Evolutionary conservation across 352 stramenopile genomes (phyloP).

Genomic region (Phytophthora tentaculata): DNA sequence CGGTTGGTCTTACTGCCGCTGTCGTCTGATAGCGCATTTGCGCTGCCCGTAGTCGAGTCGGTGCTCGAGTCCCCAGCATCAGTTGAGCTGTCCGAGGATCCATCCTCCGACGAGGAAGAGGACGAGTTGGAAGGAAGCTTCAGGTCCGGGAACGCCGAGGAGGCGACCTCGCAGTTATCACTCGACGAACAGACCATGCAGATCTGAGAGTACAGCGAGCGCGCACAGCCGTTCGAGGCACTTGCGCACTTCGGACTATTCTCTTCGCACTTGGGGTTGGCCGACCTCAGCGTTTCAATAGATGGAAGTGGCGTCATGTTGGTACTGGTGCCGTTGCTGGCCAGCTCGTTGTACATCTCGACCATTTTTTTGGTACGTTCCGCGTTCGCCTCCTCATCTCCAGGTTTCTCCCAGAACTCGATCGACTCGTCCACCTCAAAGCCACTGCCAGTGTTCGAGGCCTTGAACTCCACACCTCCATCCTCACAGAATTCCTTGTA

Average conservation of each 20-base stretch:
- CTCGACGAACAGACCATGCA: conserved; percentile 54
- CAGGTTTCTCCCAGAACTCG: conserved; percentile 68
- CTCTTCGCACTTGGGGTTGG: conserved; percentile 75
- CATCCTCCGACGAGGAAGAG: conserved; percentile 14
- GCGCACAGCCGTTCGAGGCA: conserved; percentile 53
- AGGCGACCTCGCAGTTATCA: conserved; percentile 43
- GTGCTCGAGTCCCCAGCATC: conserved; percentile 12
- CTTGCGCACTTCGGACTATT: conserved; percentile 62
- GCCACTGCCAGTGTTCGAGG: conserved; percentile 31
- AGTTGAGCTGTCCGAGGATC: conserved; percentile 6
- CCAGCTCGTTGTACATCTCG: conserved; percentile 55
- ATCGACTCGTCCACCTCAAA: conserved; percentile 46
- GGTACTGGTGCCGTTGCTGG: conserved; percentile 33
- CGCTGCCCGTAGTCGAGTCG: conserved; percentile 14
- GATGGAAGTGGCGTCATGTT: conserved; percentile 61
- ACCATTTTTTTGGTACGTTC: conserved; percentile 51
- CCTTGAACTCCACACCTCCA: conserved; percentile 60
- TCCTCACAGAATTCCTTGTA: conserved; percentile 71
- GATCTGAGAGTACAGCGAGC: conserved; percentile 66
- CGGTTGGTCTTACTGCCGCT: conserved; percentile 8
- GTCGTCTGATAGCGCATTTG: conserved; percentile 18
- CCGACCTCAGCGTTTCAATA: conserved; percentile 38
- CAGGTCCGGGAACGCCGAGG: conserved; percentile 49
- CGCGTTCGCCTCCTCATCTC: conserved; percentile 47
- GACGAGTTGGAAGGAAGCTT: conserved; percentile 33